These are phyloP conservation scores for Talaromyces sp. DNA, from an alignment of 2,329 filamentous ascomycete genomes.

Conservation along the genomic window DNA sequence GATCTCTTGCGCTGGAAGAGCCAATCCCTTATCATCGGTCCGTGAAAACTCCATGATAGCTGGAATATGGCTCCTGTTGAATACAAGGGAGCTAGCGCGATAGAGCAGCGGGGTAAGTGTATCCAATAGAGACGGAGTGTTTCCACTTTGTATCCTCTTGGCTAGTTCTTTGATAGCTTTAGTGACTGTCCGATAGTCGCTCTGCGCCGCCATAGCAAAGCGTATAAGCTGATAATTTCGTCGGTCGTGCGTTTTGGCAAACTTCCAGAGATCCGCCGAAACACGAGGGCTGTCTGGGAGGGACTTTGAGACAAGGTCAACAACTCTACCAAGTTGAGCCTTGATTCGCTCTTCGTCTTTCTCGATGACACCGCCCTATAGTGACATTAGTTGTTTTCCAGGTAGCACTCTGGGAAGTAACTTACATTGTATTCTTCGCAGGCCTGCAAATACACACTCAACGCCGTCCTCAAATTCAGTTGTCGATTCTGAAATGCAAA, in stretches of 20 bases:
- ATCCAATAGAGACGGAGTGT: slow-evolving; percentile 63
- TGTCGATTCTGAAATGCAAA: slow-evolving; percentile 81
- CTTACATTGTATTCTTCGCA: slow-evolving; percentile 77
- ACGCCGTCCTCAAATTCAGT: slow-evolving; percentile 65
- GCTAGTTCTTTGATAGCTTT: slow-evolving; percentile 87
- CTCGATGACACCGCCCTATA: slow-evolving; percentile 68
- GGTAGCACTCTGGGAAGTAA: not conserved
- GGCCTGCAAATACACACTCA: slow-evolving; percentile 72
- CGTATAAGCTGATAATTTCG: slow-evolving; percentile 84
- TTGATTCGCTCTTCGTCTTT: slow-evolving; percentile 63
- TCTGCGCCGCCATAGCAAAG: slow-evolving; percentile 77
- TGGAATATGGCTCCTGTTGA: slow-evolving; percentile 90
- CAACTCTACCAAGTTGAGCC: slow-evolving; percentile 65
- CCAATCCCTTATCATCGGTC: slow-evolving; percentile 74
- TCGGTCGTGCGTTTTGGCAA: slow-evolving; percentile 85
- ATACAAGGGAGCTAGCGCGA: slow-evolving; percentile 76
- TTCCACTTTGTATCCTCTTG: slow-evolving; percentile 69
- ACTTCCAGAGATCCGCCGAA: slow-evolving; percentile 76
- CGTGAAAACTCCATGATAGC: slow-evolving; percentile 85
- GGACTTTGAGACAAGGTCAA: slow-evolving; percentile 68
- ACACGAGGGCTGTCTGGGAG: slow-evolving; percentile 73
- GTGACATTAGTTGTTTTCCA: slow-evolving; percentile 15
- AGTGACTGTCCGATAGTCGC: slow-evolving; percentile 86
- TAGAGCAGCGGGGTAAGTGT: slow-evolving; percentile 80
- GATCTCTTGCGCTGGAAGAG: slow-evolving; percentile 76